Conservation (phyloP, 306 rosid species). For the Cucurbita ficifolia region DNA sequence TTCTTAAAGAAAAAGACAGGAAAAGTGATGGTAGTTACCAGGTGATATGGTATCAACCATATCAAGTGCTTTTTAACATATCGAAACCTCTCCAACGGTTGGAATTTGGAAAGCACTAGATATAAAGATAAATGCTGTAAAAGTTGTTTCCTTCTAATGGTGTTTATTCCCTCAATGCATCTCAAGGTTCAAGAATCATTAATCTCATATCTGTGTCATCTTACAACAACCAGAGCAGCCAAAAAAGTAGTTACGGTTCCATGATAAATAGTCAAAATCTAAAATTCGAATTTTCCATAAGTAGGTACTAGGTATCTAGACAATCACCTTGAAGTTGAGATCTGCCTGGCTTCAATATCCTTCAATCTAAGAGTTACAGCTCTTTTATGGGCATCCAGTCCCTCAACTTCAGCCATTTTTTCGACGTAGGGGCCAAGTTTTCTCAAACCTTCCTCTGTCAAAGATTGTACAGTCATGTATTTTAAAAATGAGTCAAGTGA, state of each 20-base stretch:
- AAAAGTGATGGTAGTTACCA: not conserved
- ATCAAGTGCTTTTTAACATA: not conserved
- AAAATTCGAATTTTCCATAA: not conserved
- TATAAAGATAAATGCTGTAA: not conserved
- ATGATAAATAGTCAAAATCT: not conserved
- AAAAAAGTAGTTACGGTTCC: not conserved
- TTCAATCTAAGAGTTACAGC: constrained; percentile 85
- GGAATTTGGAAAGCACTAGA: not conserved
- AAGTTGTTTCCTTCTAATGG: not conserved
- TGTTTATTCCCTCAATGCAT: not conserved
- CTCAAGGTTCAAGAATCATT: not conserved
- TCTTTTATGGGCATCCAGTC: constrained; percentile 85
- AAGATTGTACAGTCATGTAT: constrained; percentile 90
- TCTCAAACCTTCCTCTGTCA: constrained; percentile 80
- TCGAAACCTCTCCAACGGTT: not conserved
- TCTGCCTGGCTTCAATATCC: constrained; percentile 69
- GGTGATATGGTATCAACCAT: not conserved
- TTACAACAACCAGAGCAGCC: constrained; percentile 4
- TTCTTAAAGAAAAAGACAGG: not conserved
- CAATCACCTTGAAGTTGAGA: constrained; percentile 31
- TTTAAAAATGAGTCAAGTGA: constrained; percentile 82
- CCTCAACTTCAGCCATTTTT: constrained; percentile 92
- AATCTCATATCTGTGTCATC: not conserved
- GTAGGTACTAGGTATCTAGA: not conserved
- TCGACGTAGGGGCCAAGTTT: constrained; percentile 80